Conservation (phyloP, 768 basidiomycete species). For the Suillus bovinus region DNA sequence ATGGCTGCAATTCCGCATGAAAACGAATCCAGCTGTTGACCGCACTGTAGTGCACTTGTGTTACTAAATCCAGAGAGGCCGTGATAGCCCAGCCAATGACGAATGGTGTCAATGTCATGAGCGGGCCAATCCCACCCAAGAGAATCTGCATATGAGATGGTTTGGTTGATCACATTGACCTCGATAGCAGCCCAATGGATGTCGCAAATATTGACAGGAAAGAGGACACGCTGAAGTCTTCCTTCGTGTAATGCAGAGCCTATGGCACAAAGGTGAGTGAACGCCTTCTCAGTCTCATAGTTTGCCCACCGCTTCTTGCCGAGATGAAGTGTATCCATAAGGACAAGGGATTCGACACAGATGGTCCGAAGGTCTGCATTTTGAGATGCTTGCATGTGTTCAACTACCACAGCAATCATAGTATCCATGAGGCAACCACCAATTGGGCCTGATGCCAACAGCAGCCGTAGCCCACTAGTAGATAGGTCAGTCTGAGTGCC, state of each 20-base stretch:
- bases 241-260: background rate
- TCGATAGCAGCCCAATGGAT: too few species aligned
- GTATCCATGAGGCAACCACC: background rate
- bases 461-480: background rate
- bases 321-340: background rate
- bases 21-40: background rate
- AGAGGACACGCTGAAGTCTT: background rate
- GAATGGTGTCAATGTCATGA: background rate
- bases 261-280: background rate
- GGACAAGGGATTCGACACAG: background rate
- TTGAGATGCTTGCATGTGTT: background rate
- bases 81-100: background rate
- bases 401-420: background rate
- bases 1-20: background rate
- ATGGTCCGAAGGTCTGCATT: background rate
- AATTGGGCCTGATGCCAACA: background rate
- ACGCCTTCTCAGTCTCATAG: background rate
- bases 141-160: too few species aligned
- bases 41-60: background rate
- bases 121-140: conserved; percentile 34
- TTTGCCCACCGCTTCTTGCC: background rate
- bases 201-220: too few species aligned
- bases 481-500: background rate
- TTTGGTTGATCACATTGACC: too few species aligned
- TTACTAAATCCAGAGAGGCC: background rate